Base-by-base conservation (phyloP, 2,329 filamentous ascomycete genomes). In the Aspergillus sp. region DNA sequence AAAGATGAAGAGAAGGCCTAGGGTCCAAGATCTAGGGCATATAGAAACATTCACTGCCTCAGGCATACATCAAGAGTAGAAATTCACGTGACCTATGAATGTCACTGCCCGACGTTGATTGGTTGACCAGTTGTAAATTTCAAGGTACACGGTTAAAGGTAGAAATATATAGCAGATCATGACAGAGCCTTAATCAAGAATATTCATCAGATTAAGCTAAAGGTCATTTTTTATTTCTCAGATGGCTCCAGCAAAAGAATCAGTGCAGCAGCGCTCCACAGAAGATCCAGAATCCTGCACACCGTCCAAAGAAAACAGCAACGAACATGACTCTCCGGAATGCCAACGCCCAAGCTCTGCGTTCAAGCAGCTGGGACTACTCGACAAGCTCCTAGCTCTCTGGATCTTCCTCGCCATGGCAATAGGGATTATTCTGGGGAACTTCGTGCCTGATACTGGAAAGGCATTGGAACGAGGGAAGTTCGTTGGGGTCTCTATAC, bases 331-430 rank as follows among this genome's bases (percentile, higher is more conserved):
- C 33, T 10, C n/a, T 19, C 33, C 9, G 9, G 33, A 37, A n/a
- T 5, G n/a, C 2, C 6, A n/a, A 1, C 33, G 13, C n/a, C 33
- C 33, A 37, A 19, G n/a, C n/a, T 57, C 55, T 30, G 55, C 53
- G 3, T 59, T 59, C 19, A 27, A 57, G 39, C 46, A 57, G 7
- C 43, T 59, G 5, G 53, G 44, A 5, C 39, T 59, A 5, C 45
- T 57, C 6, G 56, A 59, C 39, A 53, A 49, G 2, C 56, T 59
- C 41, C 55, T 57, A n/a, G 54, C 56, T 2, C 7, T 85, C 12
- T 86, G 86, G 87, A 90, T 91, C 51, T 73, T 91, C 22, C 76
- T 91, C 0, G 85, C 86, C 41, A 91, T 91, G 82, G 74, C 78
- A 0, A 66, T 88, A 5, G 87, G 87, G 6, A 83, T 91, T 41